Evolutionary conservation across 257 asterid species (phyloP).

Genomic region (Solanum pinnatisectum): DNA sequence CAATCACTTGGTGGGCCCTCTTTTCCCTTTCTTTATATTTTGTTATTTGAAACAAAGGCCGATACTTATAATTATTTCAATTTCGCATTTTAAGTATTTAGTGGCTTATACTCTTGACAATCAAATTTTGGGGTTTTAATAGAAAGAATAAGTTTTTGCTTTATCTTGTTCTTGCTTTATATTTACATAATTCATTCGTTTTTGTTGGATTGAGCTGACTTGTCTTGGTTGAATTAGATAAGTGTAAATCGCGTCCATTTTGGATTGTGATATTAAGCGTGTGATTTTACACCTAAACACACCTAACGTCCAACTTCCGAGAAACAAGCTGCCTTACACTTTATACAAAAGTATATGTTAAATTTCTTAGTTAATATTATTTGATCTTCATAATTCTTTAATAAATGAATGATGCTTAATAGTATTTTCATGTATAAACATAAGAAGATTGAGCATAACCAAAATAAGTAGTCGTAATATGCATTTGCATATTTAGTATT

Average conservation of each 20-base stretch:
- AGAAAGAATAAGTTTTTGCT: too few species aligned
- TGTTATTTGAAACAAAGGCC: neutral
- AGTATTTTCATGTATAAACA: neutral
- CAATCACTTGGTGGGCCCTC: neutral
- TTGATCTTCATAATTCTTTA: neutral
- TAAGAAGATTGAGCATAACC: neutral
- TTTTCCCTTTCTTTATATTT: neutral
- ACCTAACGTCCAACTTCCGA: neutral
- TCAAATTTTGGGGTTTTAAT: too few species aligned
- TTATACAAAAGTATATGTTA: neutral
- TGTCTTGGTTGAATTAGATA: neutral
- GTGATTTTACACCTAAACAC: neutral
- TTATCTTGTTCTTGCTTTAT: neutral
- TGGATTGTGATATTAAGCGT: neutral
- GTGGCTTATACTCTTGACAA: neutral
- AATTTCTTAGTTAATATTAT: neutral
- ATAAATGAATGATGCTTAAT: neutral
- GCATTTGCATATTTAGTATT: neutral
- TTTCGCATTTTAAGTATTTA: neutral
- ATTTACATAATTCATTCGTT: neutral
- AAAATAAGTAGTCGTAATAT: neutral
- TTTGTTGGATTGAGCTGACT: neutral
- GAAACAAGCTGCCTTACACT: neutral
- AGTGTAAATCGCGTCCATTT: neutral
- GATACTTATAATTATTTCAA: too few species aligned